Conservation (phyloP, 495 filamentous ascomycete species). For the Penicillium antarcticum region DNA sequence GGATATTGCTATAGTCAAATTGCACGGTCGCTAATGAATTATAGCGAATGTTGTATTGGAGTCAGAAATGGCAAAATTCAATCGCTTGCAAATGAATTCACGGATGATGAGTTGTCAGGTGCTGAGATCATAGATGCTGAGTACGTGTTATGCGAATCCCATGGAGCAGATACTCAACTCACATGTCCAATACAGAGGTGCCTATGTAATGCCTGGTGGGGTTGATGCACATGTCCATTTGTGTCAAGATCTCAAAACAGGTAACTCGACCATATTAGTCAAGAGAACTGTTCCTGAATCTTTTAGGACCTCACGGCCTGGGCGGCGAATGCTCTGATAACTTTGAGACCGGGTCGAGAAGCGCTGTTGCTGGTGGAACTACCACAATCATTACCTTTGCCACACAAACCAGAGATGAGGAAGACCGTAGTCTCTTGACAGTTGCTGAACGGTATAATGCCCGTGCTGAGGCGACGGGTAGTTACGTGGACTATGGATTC, state of each 20-base stretch:
- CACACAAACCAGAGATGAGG: slow-evolving; percentile 6
- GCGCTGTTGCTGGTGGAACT: slow-evolving; percentile 55
- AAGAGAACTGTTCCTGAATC: background rate
- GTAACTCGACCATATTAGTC: background rate
- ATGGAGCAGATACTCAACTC: background rate
- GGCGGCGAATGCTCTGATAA: slow-evolving; percentile 13
- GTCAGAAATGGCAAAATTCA: slow-evolving; percentile 14
- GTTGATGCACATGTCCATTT: slow-evolving; percentile 42
- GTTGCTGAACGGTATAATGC: slow-evolving; percentile 8
- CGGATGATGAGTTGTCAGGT: slow-evolving; percentile 3
- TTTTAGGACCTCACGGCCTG: slow-evolving; percentile 8
- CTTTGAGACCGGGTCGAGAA: slow-evolving; percentile 30
- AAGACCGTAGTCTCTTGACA: background rate
- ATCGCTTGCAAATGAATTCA: slow-evolving; percentile 6
- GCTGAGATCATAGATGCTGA: slow-evolving; percentile 12
- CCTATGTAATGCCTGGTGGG: slow-evolving; percentile 31
- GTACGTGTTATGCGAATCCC: background rate
- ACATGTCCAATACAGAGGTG: slow-evolving; percentile 1
- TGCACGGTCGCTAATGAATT: background rate
- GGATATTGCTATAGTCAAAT: background rate
- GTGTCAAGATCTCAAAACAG: slow-evolving; percentile 13
- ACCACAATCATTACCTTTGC: slow-evolving; percentile 58
- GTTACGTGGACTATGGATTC: slow-evolving; percentile 13
- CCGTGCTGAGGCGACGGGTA: slow-evolving; percentile 5
- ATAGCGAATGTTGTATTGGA: slow-evolving; percentile 11